A percentile compares a stretch with the other conserved stretches of the same genome.
phyloP scores from a whole-genome alignment of 1,284 basidiomycete species.

The Phlebopus sp. region DNA sequence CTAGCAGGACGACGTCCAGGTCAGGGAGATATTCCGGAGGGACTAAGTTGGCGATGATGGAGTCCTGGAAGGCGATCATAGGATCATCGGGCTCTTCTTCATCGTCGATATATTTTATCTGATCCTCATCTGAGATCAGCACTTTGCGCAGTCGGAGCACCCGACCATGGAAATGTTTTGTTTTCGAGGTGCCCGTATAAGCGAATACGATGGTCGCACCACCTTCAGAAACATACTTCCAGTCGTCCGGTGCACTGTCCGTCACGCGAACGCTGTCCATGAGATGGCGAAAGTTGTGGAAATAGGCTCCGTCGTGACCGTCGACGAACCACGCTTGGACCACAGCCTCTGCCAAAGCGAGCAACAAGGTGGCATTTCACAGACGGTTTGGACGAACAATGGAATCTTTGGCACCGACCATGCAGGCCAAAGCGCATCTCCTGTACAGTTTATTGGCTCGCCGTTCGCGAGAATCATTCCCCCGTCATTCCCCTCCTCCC shows the following conservation, averaged over 20 bases:
- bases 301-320: too few species aligned
- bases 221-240: constrained; percentile 86
- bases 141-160: constrained; percentile 76
- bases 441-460: neutral
- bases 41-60: constrained; percentile 59
- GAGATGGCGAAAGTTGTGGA: neutral
- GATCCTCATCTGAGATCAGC: constrained; percentile 4
- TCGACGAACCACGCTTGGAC: neutral
- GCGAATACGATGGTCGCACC: constrained; percentile 87
- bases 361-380: neutral
- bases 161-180: constrained; percentile 50
- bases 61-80: constrained; percentile 60
- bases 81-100: constrained; percentile 58
- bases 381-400: constrained; percentile 22
- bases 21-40: constrained; percentile 56
- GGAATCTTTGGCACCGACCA: neutral
- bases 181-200: constrained; percentile 56
- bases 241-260: constrained; percentile 55
- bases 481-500: neutral
- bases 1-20: constrained; percentile 51
- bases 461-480: neutral
- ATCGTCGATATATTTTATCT: constrained; percentile 2
- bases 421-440: constrained; percentile 2
- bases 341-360: neutral
- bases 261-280: constrained; percentile 22